Evolutionary conservation across 2,329 filamentous ascomycete species (phyloP), one percentile per base, ranked within the genome.

Genomic region (Lachnellula occidentalis): DNA sequence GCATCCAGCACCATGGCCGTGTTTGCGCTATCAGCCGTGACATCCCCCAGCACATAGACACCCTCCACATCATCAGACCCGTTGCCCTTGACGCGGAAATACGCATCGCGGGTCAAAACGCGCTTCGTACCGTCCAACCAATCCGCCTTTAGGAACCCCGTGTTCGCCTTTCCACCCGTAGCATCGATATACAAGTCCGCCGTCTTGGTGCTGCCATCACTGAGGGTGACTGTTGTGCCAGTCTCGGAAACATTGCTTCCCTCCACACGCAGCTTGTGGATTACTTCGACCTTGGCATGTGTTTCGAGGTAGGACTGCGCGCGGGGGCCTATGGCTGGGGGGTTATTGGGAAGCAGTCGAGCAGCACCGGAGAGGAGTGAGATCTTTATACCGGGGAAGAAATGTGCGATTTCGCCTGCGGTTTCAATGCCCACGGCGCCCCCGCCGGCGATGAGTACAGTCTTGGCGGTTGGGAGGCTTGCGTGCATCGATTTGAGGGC

Each of bases 121-220:
- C 76, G 78, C 14, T 76, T 76, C 5, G 64, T 68, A 0, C 69
- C 65, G 55, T 74, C 69, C 3, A 83, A 71, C 41, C 79, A 73
- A 6, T 70, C 63, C 4, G 63, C 50, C 0, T 80, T 78, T 1
- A 84, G 67, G 53, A 76, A 78, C 0, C 43, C 19, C 0, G 71
- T 72, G 49, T 77, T 78, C 0, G 74, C 69, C 2, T 36, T 63
- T 4, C 67, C 69, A 2, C 76, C 77, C 0, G 65, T 72, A 5
- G 74, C 73, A 0, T 75, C 73, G 48, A 79, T 77, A 58, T 76
- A 78, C 1, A 78, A 42, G 49, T 78, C 76, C 0, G 73, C 70
- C 1, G 67, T 59, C 2, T 74, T 57, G 0, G 57, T 66, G 31
- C 67, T 69, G 42, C 79, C 79, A 54, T 78, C 75, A 56, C 67